Conservation (phyloP, 179 eudicot genomes). For the Beta lomatogona region DNA sequence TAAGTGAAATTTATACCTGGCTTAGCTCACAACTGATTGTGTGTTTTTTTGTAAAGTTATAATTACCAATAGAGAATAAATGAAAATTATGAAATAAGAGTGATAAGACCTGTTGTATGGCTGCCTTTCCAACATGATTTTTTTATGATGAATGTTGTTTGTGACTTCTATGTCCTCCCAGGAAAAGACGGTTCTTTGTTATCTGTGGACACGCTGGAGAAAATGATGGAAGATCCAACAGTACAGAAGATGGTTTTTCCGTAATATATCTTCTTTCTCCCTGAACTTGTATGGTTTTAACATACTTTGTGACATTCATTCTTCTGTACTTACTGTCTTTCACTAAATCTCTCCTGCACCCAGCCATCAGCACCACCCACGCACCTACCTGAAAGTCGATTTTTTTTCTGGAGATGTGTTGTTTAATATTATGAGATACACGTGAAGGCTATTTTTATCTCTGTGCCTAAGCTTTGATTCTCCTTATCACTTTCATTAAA, state of each 20-base stretch:
- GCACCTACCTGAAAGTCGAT: background rate
- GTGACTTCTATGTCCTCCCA: constrained; percentile 33
- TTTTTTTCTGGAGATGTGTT: no score
- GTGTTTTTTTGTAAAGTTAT: background rate
- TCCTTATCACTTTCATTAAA: background rate
- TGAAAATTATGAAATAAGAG: background rate
- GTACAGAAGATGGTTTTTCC: constrained; percentile 91
- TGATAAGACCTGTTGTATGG: background rate
- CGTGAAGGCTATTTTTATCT: background rate
- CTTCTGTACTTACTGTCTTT: background rate
- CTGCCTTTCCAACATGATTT: background rate
- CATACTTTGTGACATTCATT: background rate
- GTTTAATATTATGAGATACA: background rate
- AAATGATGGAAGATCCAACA: constrained; percentile 98
- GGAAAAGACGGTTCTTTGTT: constrained; percentile 46
- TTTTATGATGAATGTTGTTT: background rate
- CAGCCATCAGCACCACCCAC: background rate
- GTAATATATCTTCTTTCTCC: constrained; percentile 49
- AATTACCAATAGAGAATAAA: background rate
- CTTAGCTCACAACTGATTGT: background rate
- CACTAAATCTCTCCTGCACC: background rate
- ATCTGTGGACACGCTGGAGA: constrained; percentile 92
- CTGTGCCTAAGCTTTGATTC: background rate
- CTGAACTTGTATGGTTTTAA: constrained; percentile 17
- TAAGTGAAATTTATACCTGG: constrained; percentile 30